phyloP scores from a whole-genome alignment of 257 asterid genomes.

The Echium plantagineum region DNA sequence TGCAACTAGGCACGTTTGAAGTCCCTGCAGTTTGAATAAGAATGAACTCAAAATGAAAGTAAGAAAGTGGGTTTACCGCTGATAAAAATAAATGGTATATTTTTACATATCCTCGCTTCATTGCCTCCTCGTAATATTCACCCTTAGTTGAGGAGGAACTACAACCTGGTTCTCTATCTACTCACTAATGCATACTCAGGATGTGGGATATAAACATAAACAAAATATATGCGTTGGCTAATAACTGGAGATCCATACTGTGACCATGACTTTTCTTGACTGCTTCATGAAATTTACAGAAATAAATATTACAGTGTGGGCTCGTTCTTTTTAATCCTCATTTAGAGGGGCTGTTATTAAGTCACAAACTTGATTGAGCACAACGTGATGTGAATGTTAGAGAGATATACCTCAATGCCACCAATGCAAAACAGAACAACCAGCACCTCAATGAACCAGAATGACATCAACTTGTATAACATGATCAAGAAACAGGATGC shows the following conservation, averaged over 20 bases:
- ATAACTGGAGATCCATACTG: not conserved
- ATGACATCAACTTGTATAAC: slow-evolving; percentile 91
- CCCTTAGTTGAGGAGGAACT: not conserved
- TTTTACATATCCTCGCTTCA: no score
- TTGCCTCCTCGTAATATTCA: not conserved
- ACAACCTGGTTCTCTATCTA: not conserved
- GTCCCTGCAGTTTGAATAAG: slow-evolving; percentile 47
- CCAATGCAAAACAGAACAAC: slow-evolving; percentile 91
- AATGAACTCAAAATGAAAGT: not conserved
- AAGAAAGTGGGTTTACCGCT: not conserved
- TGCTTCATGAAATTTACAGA: not conserved
- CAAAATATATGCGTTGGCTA: not conserved
- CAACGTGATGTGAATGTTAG: not conserved
- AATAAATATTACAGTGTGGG: not conserved
- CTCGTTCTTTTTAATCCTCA: no score
- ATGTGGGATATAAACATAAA: not conserved
- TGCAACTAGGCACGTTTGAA: slow-evolving; percentile 89
- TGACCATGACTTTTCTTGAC: not conserved
- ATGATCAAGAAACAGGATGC: slow-evolving; percentile 88
- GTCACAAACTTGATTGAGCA: not conserved
- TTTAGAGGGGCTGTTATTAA: not conserved
- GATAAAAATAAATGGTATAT: no score
- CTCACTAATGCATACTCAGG: not conserved
- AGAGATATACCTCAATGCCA: slow-evolving; percentile 52
- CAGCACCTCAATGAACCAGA: slow-evolving; percentile 72